Base-by-base conservation (phyloP, 169 alveolate genomes). In the Plasmodium billcollinsi region DNA sequence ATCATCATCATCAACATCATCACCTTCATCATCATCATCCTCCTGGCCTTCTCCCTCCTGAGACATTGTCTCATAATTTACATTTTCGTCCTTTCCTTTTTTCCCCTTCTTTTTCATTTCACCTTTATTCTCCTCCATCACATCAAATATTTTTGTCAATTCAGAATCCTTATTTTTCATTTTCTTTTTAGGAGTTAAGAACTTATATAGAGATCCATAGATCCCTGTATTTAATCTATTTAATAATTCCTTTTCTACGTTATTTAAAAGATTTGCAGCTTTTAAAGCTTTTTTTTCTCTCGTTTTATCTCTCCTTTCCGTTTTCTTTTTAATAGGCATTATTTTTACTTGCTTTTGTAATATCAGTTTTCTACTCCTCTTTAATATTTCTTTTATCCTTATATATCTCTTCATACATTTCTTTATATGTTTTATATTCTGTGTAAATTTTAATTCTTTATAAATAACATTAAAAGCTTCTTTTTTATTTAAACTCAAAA, bases 201-300 rank as follows among this genome's bases (percentile, higher is more conserved):
- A 67, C 70, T 80, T 80, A 18, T 80, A 80, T 15, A 80, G 56
- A 39, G 67, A 67, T 0, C 90, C 90, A 69, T 80, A 80, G 15
- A 91, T 89, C 65, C 98, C 98, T 54, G 94, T 94, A 88, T 97
- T 95, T n/a, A 98, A 95, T 80, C 99, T 95, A 75, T 96, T 95
- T 15, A 98, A 90, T 50, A 99, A 96, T 90, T 98, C 99, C 70
- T 97, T 93, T 76, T 98, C 99, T 21, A 99, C 98, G 54, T 97
- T 98, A 88, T 96, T 96, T 85, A 98, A 99, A 54, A 99, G 94
- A 74, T 98, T 95, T 0, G 99, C 99, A 29, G 99, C 99, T 67
- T 92, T 95, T 67, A 96, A 97, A 0, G 99, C 99, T 78, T 98
- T 97, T 73, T 80, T 91, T 93, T 98, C 99, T 74, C 99, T 95